A percentile compares a stretch with the other conserved stretches of the same genome.
These are phyloP conservation scores for Lactifluus echinatus DNA, from an alignment of 768 basidiomycete species.

Conservation along the genomic window DNA sequence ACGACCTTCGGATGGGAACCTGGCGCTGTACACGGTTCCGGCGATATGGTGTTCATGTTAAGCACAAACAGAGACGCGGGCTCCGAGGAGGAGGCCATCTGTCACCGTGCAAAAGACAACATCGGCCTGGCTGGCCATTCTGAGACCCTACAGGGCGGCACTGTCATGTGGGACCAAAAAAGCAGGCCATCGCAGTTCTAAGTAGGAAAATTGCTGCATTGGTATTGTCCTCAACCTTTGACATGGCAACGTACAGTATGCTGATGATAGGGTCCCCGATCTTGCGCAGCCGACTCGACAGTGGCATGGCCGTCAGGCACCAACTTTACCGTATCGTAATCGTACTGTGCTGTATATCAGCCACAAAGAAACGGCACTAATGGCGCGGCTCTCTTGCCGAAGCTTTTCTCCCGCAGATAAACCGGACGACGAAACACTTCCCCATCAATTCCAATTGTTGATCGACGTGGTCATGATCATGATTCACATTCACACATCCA, in stretches of 20 bases:
- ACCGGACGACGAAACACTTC: not conserved
- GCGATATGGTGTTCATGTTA: not conserved
- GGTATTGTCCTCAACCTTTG: not conserved
- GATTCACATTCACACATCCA: not conserved
- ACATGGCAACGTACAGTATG: not conserved
- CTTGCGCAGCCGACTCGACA: not conserved
- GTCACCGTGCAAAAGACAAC: not conserved
- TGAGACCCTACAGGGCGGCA: not conserved
- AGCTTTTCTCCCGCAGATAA: not conserved
- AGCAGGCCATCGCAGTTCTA: no score
- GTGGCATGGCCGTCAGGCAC: not conserved
- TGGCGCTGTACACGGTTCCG: not conserved
- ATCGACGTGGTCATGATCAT: not conserved
- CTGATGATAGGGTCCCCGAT: not conserved
- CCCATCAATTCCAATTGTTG: not conserved
- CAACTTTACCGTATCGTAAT: no score
- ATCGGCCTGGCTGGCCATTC: not conserved
- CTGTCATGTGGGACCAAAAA: no score
- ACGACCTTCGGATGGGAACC: not conserved
- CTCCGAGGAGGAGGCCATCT: constrained; percentile 11
- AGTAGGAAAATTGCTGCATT: no score
- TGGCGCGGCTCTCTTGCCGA: not conserved
- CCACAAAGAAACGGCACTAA: not conserved
- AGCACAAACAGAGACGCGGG: not conserved
- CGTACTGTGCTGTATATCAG: no score